Evolutionary conservation across 768 basidiomycete genomes (phyloP).

Genomic region (Calocera cornea): DNA sequence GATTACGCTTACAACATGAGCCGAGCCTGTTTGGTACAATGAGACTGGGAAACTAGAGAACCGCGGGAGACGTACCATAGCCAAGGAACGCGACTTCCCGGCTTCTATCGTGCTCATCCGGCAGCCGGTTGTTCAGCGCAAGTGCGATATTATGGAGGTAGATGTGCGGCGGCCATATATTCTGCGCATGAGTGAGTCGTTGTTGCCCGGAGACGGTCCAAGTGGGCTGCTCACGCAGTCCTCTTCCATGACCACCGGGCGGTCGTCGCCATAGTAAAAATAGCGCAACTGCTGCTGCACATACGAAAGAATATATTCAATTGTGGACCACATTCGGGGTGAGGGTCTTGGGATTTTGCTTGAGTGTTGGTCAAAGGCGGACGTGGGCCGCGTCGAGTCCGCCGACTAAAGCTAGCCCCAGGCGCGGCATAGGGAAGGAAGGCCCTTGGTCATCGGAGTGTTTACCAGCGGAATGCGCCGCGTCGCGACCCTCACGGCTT

Average conservation of each 20-base stretch:
- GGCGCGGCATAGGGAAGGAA: no score
- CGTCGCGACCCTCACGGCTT: no score
- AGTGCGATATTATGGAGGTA: neutral
- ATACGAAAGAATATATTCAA: neutral
- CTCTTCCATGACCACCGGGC: neutral
- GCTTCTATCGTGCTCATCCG: neutral
- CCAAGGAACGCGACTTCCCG: neutral
- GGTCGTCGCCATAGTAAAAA: neutral
- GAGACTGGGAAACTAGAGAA: neutral
- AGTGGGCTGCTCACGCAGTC: neutral
- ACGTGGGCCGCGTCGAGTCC: no score
- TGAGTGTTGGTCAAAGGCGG: no score
- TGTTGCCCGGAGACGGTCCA: neutral
- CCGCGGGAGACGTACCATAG: neutral
- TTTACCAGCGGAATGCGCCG: no score
- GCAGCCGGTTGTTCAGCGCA: neutral
- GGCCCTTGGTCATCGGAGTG: no score
- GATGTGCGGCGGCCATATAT: neutral
- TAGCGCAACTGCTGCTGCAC: neutral
- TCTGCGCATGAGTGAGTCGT: neutral
- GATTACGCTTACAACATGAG: neutral
- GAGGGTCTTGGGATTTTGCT: no score
- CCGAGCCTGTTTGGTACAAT: neutral
- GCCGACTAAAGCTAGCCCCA: no score
- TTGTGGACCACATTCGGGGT: neutral